Base-by-base conservation (phyloP, 257 asterid species). In the Petunia secreta region DNA sequence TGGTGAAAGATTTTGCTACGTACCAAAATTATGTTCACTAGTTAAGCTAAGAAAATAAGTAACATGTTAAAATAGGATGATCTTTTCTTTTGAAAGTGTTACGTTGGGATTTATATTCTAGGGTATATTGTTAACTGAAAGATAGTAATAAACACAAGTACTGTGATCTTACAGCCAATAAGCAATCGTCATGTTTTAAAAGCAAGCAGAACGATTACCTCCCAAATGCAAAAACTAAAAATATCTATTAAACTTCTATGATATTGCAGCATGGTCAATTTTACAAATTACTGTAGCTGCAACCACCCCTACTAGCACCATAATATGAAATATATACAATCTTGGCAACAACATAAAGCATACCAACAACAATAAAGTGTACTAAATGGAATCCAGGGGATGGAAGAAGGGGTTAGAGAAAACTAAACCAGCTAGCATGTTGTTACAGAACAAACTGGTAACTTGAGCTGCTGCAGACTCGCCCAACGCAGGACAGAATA, bases 381-480 rank as follows among this genome's bases (percentile, higher is more conserved):
- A 62, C 25, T 25, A 41, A 62, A 58, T 36, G 64, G 64, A 58
- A 6, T 8, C 64, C 64, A 2, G 36, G 10, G 63, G 38, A 37
- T 58, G 64, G 36, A 58, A 58, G 25, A 25, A 25, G 25, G 25
- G 25, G 25, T 25, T 25, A 25, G 25, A 25, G 25, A 14, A 54
- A 54, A 16, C 14, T 54, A 54, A 54, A 54, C n/a, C 25, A 54
- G 6, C 60, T 3, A 11, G 5, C 2, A 1, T 58, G 25, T 46
- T 69, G 16, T 25, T 25, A 46, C 41, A 16, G 41, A 16, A 69
- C 76, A 46, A 44, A 58, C 5, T 44, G 25, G 25, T 25, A 44
- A 69, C 40, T 69, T 69, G 44, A 9, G 55, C 57, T 25, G 75
- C 55, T 8, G 43, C 58, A 69, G 59, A 34, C 77, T 46, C 16